Base-by-base conservation (phyloP, 1,139 yeast species). In the Meyerozyma athensensis region DNA sequence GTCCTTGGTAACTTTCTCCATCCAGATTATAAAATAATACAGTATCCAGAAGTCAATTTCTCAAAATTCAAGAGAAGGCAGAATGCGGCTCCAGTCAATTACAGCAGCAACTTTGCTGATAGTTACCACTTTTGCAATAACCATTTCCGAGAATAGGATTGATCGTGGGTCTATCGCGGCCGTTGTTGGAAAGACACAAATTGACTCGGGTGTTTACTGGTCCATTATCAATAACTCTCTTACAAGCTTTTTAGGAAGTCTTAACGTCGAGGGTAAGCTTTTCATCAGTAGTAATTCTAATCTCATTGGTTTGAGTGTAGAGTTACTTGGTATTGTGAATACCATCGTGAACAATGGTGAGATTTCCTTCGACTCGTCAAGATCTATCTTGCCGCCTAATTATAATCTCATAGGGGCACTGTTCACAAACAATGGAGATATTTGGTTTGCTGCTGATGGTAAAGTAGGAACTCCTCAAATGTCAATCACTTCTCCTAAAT, bases 361-460 rank as follows among this genome's bases (percentile, higher is more conserved):
- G 5, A 14, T 40, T 7, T 23, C 42, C 5, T 38, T 37, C 23
- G 36, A 41, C 22, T 22, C 39, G 8, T 5, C 23, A 10, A 12
- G 14, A 8, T 4, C 31, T 10, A 19, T 38, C 31, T 19, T 20
- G 7, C 28, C 40, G 10, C 24, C 36, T 4, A 34, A 21, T 14
- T 43, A 26, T 35, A 20, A 19, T 10, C 22, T 41, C n/a, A 30
- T 31, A 2, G 28, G 30, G 3, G 28, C 19, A n/a, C 5, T 24
- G 7, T 43, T 43, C 32, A 12, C 7, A 20, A 43, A 43, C 30
- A 34, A 28, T 10, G 45, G 44, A 9, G 13, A 35, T 5, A 37
- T 41, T 33, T 43, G 21, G 23, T 23, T 40, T n/a, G 44, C 39
- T n/a, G 17, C 30, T 4, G 20, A 21, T 12, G 37, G 33, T 18